These are phyloP conservation scores for Phytophthora pisi DNA, from an alignment of 352 stramenopile species.

Conservation along the genomic window DNA sequence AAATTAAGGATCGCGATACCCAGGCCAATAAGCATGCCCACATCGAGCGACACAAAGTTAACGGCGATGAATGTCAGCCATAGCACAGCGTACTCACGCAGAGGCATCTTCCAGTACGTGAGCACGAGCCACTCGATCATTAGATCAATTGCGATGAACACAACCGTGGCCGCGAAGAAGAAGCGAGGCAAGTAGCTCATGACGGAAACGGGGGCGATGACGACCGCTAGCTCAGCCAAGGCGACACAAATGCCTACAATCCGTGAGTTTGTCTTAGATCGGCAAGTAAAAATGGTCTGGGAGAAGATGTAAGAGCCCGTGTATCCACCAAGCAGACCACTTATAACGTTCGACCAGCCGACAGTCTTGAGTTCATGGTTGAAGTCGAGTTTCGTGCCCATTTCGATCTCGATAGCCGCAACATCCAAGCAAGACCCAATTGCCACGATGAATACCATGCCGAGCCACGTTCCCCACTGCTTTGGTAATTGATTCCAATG, in stretches of 20 bases:
- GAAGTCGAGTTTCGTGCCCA: constrained; percentile 93
- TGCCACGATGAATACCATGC: constrained; percentile 97
- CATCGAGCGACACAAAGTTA: constrained; percentile 92
- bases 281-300: constrained; percentile 98
- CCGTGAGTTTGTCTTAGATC: constrained; percentile 88
- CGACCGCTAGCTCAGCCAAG: constrained; percentile 79
- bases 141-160: constrained; percentile 97
- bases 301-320: constrained; percentile 99
- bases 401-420: constrained; percentile 97
- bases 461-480: constrained; percentile 90
- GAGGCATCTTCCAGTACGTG: constrained; percentile 73
- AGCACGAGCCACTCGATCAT: constrained; percentile 96
- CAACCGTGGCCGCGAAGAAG: constrained; percentile 96
- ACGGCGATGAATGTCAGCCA: constrained; percentile 93
- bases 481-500: constrained; percentile 89
- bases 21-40: constrained; percentile 94
- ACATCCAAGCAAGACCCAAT: constrained; percentile 97
- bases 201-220: constrained; percentile 91
- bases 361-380: constrained; percentile 94
- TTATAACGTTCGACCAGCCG: constrained; percentile 96
- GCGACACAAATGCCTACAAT: constrained; percentile 92
- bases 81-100: constrained; percentile 92
- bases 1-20: constrained; percentile 85
- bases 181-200: constrained; percentile 95
- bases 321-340: constrained; percentile 95